These are phyloP conservation scores for Phaffia rhodozyma DNA, from an alignment of 1,284 basidiomycete genomes.

Conservation along the genomic window DNA sequence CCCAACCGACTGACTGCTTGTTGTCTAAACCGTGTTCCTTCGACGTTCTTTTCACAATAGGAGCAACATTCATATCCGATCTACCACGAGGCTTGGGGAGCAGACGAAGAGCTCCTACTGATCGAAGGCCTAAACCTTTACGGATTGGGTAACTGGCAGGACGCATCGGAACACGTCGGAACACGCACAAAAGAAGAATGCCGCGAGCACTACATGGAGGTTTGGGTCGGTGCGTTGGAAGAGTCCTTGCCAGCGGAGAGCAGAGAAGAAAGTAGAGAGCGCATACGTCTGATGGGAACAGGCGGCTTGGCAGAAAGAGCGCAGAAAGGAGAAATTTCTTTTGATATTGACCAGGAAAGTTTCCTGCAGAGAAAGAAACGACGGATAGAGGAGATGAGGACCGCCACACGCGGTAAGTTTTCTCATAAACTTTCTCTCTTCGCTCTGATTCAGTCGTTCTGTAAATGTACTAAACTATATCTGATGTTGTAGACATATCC, in stretches of 20 bases:
- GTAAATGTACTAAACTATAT: not conserved
- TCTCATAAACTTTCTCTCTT: constrained; percentile 41
- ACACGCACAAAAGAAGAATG: constrained; percentile 91
- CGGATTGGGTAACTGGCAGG: constrained; percentile 94
- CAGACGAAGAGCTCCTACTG: constrained; percentile 90
- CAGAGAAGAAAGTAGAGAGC: constrained; percentile 14
- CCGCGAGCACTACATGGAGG: constrained; percentile 72
- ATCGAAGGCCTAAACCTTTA: constrained; percentile 80
- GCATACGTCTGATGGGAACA: not conserved
- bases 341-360: constrained; percentile 61
- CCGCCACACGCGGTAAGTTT: constrained; percentile 40
- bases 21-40: not conserved
- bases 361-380: constrained; percentile 79
- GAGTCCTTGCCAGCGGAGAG: constrained; percentile 1
- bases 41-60: constrained; percentile 36
- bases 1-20: not conserved
- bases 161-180: constrained; percentile 90
- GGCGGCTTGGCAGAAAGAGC: constrained; percentile 11
- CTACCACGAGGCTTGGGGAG: constrained; percentile 91
- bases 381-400: constrained; percentile 53
- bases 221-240: constrained; percentile 50
- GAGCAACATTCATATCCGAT: constrained; percentile 94
- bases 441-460: not conserved
- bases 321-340: constrained; percentile 54
- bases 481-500: constrained; percentile 29